These are phyloP conservation scores for Leptographium wingfieldii DNA, from an alignment of 2,329 filamentous ascomycete species.

Conservation along the genomic window DNA sequence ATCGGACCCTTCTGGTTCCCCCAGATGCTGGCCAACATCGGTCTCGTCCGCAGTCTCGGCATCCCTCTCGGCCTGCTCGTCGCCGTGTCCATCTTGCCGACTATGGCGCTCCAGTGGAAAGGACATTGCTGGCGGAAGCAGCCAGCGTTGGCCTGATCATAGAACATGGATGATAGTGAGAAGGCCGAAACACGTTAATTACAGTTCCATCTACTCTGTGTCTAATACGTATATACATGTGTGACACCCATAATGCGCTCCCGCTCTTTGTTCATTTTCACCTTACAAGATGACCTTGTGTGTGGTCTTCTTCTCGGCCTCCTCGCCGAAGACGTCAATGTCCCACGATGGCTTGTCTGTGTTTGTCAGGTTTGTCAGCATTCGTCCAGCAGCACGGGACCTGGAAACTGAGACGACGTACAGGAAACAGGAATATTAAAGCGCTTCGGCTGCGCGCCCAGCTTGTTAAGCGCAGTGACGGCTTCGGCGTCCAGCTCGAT, in stretches of 20 bases:
- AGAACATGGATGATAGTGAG: background rate
- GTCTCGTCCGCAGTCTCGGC: background rate
- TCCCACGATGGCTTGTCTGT: conserved; percentile 30
- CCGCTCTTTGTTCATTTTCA: background rate
- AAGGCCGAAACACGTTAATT: background rate
- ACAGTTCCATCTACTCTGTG: background rate
- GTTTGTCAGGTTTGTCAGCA: background rate
- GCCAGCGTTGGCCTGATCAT: background rate
- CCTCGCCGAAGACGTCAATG: conserved; percentile 42
- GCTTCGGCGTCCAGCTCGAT: conserved; percentile 47
- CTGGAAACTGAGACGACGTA: conserved; percentile 11
- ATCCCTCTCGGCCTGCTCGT: background rate
- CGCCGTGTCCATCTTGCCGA: conserved; percentile 1
- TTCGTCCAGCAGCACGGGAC: conserved; percentile 25
- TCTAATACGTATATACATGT: background rate
- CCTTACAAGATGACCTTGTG: conserved; percentile 2
- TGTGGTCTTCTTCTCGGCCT: conserved; percentile 10
- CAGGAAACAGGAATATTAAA: conserved; percentile 21
- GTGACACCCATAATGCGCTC: background rate
- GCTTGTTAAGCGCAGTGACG: conserved; percentile 46
- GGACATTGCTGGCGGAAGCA: background rate
- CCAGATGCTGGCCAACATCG: conserved; percentile 2
- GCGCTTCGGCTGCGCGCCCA: conserved; percentile 38
- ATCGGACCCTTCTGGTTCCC: conserved; percentile 23
- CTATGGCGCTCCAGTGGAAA: conserved; percentile 5